Conservation (phyloP, 192 early-diverging fungal genomes). For the Coemansia sp. region DNA sequence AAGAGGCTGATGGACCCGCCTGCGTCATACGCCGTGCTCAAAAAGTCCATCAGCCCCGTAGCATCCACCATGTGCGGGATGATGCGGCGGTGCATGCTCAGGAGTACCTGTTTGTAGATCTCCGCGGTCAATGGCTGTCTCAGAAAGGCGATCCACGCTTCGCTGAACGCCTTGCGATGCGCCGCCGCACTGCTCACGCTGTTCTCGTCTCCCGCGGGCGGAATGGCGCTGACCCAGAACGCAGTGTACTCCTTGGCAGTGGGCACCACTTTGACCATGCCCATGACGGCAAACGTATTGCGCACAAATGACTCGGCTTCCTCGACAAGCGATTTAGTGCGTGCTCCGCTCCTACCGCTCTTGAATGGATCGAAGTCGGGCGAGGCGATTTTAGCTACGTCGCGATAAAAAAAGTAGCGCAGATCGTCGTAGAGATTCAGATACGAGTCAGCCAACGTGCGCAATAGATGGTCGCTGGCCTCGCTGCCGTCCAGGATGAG, state of each 20-base stretch:
- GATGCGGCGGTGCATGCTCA: conserved; percentile 83
- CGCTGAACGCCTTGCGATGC: conserved; percentile 71
- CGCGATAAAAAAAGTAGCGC: conserved; percentile 78
- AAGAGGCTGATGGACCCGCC: conserved; percentile 88
- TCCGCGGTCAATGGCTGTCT: conserved; percentile 65
- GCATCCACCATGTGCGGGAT: conserved; percentile 84
- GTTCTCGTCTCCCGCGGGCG: not conserved
- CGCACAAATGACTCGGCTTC: conserved; percentile 49
- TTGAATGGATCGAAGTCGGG: conserved; percentile 47
- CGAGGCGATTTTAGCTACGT: conserved; percentile 44
- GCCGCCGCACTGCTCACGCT: conserved; percentile 52
- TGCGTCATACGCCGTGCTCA: conserved; percentile 84
- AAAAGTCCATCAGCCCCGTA: conserved; percentile 84
- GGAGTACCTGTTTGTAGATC: conserved; percentile 77
- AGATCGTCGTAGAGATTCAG: conserved; percentile 83
- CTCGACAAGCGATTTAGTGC: conserved; percentile 13
- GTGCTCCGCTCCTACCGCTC: conserved; percentile 16
- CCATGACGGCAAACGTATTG: conserved; percentile 63
- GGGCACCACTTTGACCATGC: conserved; percentile 59
- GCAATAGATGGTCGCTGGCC: conserved; percentile 62
- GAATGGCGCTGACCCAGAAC: conserved; percentile 54
- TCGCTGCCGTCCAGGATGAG: conserved; percentile 58
- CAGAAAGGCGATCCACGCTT: conserved; percentile 79
- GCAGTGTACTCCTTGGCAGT: conserved; percentile 57
- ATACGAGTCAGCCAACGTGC: conserved; percentile 65